These are phyloP conservation scores for Phytophthora fragariae DNA, from an alignment of 352 stramenopile genomes.

Conservation along the genomic window DNA sequence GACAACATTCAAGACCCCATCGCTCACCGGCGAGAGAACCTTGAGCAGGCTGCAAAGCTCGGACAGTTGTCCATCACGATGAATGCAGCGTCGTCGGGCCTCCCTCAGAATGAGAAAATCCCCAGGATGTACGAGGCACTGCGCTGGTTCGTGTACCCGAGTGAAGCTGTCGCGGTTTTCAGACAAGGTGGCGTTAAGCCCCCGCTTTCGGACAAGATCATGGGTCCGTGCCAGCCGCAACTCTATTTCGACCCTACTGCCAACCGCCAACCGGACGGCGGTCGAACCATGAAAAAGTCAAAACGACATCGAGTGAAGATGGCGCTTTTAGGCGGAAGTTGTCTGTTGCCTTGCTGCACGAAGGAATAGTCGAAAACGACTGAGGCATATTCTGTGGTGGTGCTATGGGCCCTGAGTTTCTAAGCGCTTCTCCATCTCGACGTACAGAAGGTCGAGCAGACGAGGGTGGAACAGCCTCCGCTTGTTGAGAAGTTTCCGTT, in stretches of 20 bases:
- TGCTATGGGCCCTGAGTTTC: neutral
- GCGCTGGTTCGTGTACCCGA: constrained; percentile 38
- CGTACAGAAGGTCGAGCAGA: constrained; percentile 17
- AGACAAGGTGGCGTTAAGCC: constrained; percentile 12
- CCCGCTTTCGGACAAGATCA: constrained; percentile 32
- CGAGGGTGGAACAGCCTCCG: neutral
- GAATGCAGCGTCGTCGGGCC: constrained; percentile 7
- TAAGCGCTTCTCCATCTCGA: constrained; percentile 15
- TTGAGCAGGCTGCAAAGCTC: constrained; percentile 2
- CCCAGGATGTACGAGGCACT: constrained; percentile 27
- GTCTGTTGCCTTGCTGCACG: too few relatives aligned
- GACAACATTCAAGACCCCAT: constrained; percentile 16
- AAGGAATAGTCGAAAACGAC: too few relatives aligned
- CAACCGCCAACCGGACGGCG: neutral
- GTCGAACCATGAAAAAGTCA: constrained; percentile 21
- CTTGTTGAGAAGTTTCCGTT: neutral
- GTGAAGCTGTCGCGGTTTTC: constrained; percentile 5
- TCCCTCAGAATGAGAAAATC: constrained; percentile 25
- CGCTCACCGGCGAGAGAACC: constrained; percentile 27
- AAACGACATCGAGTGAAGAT: constrained; percentile 25
- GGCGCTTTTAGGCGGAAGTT: neutral
- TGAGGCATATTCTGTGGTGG: too few relatives aligned
- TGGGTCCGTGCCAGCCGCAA: constrained; percentile 17
- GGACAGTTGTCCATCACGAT: constrained; percentile 22
- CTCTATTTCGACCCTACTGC: neutral